Evolutionary conservation across 2,329 filamentous ascomycete genomes (phyloP).

Genomic region (Cladophialophora chaetospira): DNA sequence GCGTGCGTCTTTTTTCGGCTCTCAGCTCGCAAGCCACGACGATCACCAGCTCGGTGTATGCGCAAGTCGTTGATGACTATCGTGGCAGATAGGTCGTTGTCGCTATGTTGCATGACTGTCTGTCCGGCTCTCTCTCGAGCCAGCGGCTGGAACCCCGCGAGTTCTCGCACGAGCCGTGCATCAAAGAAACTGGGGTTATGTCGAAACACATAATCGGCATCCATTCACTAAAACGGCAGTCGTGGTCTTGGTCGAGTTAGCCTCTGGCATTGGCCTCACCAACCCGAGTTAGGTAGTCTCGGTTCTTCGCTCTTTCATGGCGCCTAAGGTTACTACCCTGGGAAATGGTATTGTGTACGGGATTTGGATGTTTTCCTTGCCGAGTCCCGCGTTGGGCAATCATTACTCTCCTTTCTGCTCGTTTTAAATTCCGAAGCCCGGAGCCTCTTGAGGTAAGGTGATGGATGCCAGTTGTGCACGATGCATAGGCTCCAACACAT

Average conservation of each 20-base stretch:
- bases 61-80: neutral
- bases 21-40: neutral
- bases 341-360: neutral
- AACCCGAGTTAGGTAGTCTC: neutral
- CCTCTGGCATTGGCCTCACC: neutral
- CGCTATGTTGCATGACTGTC: neutral
- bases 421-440: conserved; percentile 2
- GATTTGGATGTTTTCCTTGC: neutral
- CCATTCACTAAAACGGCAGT: conserved; percentile 14
- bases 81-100: neutral
- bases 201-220: neutral
- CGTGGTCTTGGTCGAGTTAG: neutral
- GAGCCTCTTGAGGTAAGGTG: neutral
- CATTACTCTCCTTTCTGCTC: neutral
- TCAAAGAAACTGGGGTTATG: neutral
- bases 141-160: too few species aligned
- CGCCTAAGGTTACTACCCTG: conserved; percentile 9
- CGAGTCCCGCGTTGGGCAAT: neutral
- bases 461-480: conserved; percentile 14
- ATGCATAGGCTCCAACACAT: conserved; percentile 2
- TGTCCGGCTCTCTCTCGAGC: neutral
- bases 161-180: too few species aligned
- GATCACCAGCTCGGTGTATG: neutral
- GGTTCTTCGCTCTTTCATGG: conserved; percentile 7
- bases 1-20: conserved; percentile 7